phyloP scores from a whole-genome alignment of 306 rosid species.

The Inga oerstediana region DNA sequence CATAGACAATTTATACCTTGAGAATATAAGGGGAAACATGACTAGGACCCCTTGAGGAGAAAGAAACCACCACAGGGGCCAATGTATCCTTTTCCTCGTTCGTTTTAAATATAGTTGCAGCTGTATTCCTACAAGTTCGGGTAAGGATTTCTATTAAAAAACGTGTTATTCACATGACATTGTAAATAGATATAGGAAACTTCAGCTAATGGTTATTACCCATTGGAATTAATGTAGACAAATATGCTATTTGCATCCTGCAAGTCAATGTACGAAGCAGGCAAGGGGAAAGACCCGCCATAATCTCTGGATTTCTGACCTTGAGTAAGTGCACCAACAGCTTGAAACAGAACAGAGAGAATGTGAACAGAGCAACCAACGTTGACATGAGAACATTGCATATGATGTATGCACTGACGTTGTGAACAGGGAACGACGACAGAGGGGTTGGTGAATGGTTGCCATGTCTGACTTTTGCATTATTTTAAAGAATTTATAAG shows the following conservation, averaged over 20 bases:
- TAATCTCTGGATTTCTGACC: not conserved
- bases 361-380: no score
- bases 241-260: not conserved
- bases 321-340: conserved; percentile 32
- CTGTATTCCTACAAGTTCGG: not conserved
- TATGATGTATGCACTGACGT: no score
- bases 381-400: no score
- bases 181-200: not conserved
- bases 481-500: no score
- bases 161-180: not conserved
- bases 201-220: conserved; percentile 14
- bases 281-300: not conserved
- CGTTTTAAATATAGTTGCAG: not conserved
- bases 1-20: conserved; percentile 26
- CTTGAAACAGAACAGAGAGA: no score
- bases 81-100: not conserved
- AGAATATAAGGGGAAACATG: conserved; percentile 38
- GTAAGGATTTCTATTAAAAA: not conserved
- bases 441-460: no score
- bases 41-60: conserved; percentile 57
- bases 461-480: no score
- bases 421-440: no score
- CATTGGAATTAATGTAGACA: conserved; percentile 31
- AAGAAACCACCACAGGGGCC: not conserved
- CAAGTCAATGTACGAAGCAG: conserved; percentile 35